Evolutionary conservation across 2,329 filamentous ascomycete species (phyloP).

Genomic region (Alternaria sp.): DNA sequence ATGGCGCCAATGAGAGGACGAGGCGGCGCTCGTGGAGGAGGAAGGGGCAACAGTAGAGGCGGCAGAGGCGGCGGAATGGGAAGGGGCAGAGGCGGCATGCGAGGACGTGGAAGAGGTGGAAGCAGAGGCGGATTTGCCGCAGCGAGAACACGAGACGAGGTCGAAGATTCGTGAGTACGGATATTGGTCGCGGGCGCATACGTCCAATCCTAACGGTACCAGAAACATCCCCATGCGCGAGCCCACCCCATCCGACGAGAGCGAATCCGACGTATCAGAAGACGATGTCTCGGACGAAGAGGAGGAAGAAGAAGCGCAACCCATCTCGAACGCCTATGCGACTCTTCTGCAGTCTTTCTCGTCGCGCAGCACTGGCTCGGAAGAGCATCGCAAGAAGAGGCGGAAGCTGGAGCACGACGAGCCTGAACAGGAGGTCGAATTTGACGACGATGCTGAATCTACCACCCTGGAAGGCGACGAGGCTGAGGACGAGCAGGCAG

Average conservation of each 20-base stretch:
- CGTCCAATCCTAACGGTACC: slow-evolving; percentile 17
- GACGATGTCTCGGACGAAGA: slow-evolving; percentile 29
- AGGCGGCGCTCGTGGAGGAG: slow-evolving; percentile 27
- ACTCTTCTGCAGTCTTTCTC: slow-evolving; percentile 62
- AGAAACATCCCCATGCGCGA: slow-evolving; percentile 20
- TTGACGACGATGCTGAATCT: slow-evolving; percentile 18
- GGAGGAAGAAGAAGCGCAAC: slow-evolving; percentile 32
- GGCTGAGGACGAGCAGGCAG: slow-evolving; percentile 12
- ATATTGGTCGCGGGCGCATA: slow-evolving; percentile 2
- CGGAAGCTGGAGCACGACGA: slow-evolving; percentile 55
- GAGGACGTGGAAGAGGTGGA: slow-evolving; percentile 13
- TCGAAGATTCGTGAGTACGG: slow-evolving; percentile 40
- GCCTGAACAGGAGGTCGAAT: not conserved
- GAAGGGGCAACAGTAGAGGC: not conserved
- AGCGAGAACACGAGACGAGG: slow-evolving; percentile 36
- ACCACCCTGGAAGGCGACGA: not conserved
- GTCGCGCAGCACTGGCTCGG: slow-evolving; percentile 39
- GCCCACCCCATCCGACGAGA: slow-evolving; percentile 25
- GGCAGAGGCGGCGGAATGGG: slow-evolving; percentile 1
- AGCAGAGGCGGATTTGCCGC: slow-evolving; percentile 38
- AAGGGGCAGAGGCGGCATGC: slow-evolving; percentile 10
- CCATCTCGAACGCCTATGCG: slow-evolving; percentile 58
- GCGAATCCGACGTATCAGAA: slow-evolving; percentile 29
- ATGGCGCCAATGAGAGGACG: slow-evolving; percentile 25
- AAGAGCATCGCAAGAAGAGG: slow-evolving; percentile 58